Base-by-base conservation (phyloP, 805 yeast genomes). In the Brettanomyces nanus region DNA sequence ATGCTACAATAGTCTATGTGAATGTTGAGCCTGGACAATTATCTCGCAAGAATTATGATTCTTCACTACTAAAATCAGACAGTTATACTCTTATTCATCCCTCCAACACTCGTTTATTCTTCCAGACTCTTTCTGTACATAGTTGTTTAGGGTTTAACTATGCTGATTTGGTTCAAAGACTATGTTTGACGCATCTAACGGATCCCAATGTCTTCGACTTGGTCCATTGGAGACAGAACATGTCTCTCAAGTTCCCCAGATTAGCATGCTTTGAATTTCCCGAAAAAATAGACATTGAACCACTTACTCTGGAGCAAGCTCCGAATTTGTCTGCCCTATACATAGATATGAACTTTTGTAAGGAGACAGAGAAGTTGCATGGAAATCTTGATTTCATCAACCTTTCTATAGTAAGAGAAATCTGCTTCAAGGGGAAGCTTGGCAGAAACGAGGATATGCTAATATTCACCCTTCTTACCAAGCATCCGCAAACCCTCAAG, bases 361-460 rank as follows among this genome's bases (percentile, higher is more conserved):
- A 39, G 6, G 48, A 48, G 36, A 47, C 49, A 3, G 58, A 54
- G 26, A 36, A 33, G 3, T 23, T 37, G 13, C 45, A 48, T n/a
- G 59, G 61, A 2, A 26, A 45, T 27, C 40, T 56, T 18, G 44
- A 43, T 28, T 56, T 56, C 26, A 42, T 58, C 25, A 46, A 53
- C 38, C 31, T 47, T 26, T 32, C 45, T 7, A 37, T 44, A 4
- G 40, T 58, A 6, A 39, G 39, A 14, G 33, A 33, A 11, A 26
- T 58, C 3, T 49, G 48, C 18, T 45, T 58, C 28, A 43, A 46
- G 14, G 60, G 59, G 3, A 48, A 44, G n/a, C 36, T 58, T n/a
- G 59, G 52, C 1, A 41, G 40, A n/a, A 58, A 58, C 41, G 63
- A 58, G 43, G 63, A 58, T 42, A 51, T 58, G 55, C 52, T 58